Percentiles rank a stretch among this genome's conserved stretches.
These are phyloP conservation scores for Phytophthora pinifolia DNA, from an alignment of 352 stramenopile species.

Conservation along the genomic window DNA sequence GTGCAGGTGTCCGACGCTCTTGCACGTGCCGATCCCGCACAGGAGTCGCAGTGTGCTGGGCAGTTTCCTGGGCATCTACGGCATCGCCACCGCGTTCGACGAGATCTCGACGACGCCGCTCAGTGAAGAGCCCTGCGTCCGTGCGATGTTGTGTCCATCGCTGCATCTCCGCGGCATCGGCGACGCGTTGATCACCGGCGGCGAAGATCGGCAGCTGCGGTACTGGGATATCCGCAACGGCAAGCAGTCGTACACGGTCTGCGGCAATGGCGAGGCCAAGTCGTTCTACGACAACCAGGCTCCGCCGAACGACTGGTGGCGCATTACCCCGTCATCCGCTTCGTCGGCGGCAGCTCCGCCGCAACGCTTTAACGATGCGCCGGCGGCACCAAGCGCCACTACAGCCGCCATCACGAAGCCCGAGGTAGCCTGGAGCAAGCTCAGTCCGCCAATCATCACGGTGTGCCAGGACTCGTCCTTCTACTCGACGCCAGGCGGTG, in stretches of 20 bases:
- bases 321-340: conserved; percentile 60
- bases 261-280: conserved; percentile 82
- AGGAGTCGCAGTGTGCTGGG: conserved; percentile 66
- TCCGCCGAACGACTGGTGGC: conserved; percentile 81
- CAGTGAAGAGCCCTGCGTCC: conserved; percentile 83
- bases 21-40: conserved; percentile 77
- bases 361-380: conserved; percentile 31
- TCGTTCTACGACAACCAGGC: conserved; percentile 88
- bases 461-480: conserved; percentile 85
- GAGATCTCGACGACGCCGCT: conserved; percentile 73
- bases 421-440: conserved; percentile 87
- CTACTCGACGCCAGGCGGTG: conserved; percentile 52
- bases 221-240: conserved; percentile 97
- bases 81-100: conserved; percentile 80
- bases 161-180: conserved; percentile 82
- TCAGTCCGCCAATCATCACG: conserved; percentile 80
- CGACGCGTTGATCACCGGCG: conserved; percentile 92
- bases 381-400: conserved; percentile 25
- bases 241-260: conserved; percentile 94
- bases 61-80: conserved; percentile 81
- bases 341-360: conserved; percentile 23
- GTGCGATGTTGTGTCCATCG: conserved; percentile 87
- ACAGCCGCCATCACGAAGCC: conserved; percentile 66
- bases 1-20: conserved; percentile 68
- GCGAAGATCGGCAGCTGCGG: conserved; percentile 93